These are phyloP conservation scores for Epichloe sp. DNA, from an alignment of 2,329 filamentous ascomycete species.

Conservation along the genomic window DNA sequence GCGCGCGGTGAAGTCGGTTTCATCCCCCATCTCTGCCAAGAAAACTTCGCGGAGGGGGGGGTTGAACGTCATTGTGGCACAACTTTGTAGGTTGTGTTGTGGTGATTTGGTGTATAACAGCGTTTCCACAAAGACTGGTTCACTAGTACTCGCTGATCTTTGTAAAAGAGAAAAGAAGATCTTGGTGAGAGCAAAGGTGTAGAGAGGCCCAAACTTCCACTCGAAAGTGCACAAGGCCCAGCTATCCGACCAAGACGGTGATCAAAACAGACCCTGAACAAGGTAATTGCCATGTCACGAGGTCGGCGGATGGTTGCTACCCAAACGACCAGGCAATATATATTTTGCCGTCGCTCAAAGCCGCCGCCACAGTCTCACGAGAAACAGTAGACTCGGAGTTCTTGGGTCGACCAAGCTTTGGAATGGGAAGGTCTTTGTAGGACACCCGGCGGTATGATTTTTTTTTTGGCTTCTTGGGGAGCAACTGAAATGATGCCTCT, in stretches of 20 bases:
- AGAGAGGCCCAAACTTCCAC: not conserved
- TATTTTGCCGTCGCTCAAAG: slow-evolving; percentile 4
- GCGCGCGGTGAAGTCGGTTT: slow-evolving; percentile 17
- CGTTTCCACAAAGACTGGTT: not conserved
- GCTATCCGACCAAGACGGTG: not conserved
- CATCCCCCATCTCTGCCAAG: slow-evolving; percentile 12
- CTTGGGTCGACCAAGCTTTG: not conserved
- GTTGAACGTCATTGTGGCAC: slow-evolving; percentile 19
- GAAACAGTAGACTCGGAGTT: not conserved
- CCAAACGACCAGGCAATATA: slow-evolving; percentile 2
- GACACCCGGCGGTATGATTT: not conserved
- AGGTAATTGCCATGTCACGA: slow-evolving; percentile 1
- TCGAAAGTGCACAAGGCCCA: not conserved
- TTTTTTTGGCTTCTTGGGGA: not conserved
- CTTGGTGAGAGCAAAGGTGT: not conserved
- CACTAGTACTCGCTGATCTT: not conserved
- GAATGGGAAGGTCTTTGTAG: not conserved
- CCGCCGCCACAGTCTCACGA: slow-evolving; percentile 7
- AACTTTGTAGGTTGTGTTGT: not conserved
- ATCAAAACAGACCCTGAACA: not conserved
- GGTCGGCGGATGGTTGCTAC: not conserved
- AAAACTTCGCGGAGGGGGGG: slow-evolving; percentile 17
- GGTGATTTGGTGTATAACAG: not conserved
- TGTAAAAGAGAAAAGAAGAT: not conserved
- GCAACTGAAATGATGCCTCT: not conserved